Conservation (phyloP, 768 basidiomycete genomes). For the Collybiopsis luxurians region DNA sequence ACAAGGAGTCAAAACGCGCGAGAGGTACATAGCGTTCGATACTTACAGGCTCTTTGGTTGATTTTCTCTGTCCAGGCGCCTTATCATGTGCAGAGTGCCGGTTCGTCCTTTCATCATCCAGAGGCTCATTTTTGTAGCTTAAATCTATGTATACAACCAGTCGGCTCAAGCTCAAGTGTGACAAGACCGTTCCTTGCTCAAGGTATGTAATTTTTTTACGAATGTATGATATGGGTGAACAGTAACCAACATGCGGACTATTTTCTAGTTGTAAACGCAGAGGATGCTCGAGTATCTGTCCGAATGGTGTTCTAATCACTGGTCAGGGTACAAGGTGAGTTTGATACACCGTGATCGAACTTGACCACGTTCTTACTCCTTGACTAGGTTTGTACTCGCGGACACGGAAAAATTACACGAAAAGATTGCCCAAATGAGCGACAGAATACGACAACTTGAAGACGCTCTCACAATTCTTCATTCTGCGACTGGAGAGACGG, state of each 20-base stretch:
- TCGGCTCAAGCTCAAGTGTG: conserved; percentile 71
- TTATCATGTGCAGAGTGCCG: conserved; percentile 64
- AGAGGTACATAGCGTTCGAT: conserved; percentile 34
- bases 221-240: too few relatives aligned
- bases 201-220: conserved; percentile 28
- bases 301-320: conserved; percentile 70
- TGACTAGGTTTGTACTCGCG: conserved; percentile 61
- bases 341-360: conserved; percentile 4
- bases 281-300: conserved; percentile 77
- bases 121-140: not conserved
- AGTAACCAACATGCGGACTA: not conserved
- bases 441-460: conserved; percentile 70
- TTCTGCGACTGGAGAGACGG: conserved; percentile 37
- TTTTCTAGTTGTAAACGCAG: conserved; percentile 57
- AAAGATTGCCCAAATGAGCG: conserved; percentile 66
- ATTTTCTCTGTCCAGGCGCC: conserved; percentile 30
- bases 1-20: conserved; percentile 66
- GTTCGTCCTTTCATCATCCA: not conserved
- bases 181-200: conserved; percentile 56
- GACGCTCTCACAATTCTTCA: conserved; percentile 62
- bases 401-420: conserved; percentile 69
- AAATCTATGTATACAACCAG: not conserved
- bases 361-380: not conserved
- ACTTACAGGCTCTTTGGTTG: not conserved
- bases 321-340: conserved; percentile 72